Evolutionary conservation across 2,329 filamentous ascomycete species (phyloP), one percentile per base, ranked within the genome.

Genomic region (Ambrosiella cleistominuta): DNA sequence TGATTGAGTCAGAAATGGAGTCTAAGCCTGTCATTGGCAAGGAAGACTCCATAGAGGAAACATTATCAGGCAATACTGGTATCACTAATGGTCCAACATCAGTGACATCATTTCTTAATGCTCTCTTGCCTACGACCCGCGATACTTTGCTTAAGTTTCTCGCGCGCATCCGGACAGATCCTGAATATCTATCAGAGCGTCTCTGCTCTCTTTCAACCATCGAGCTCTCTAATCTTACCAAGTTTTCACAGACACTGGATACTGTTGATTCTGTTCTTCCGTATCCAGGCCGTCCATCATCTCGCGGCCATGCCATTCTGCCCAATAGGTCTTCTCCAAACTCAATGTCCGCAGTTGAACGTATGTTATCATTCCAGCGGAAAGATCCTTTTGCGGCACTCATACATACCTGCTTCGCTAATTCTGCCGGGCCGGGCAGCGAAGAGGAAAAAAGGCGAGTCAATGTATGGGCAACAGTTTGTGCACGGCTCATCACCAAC

Each of bases 341-440:
- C 68, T 68, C 63, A 65, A 68, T 62, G 72, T 74, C 78, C 56
- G 65, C 76, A 63, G 82, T 95, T 65, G 88, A 95, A 68, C 83
- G 87, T 66, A 80, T 93, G 62, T 75, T 94, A 65, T 90, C 87
- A 56, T 94, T 96, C 68, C 88, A 95, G 70, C 79, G 90, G 65
- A 86, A 90, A 66, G 88, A 95, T 68, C 85, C 89, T 8, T 74
- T 96, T 54, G 89, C 88, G 62, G 83, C 86, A 59, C 77, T 96
- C 63, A 80, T 95, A 62, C 86, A 93, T 71, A 91, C 88, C 64
- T 85, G 88, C 68, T 95, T 94, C 75, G 87, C 88, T 69, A 88
- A 89, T 67, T 90, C 87, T 15, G 80, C 86, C 61, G 86, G 86
- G 36, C 85, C 86, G 54, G 84, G 90, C 69, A 88, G 86, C 64